Percentiles rank a stretch among this genome's conserved stretches.
Conservation (phyloP, 345 rosid genomes). For the Zanthoxylum bungeanum region DNA sequence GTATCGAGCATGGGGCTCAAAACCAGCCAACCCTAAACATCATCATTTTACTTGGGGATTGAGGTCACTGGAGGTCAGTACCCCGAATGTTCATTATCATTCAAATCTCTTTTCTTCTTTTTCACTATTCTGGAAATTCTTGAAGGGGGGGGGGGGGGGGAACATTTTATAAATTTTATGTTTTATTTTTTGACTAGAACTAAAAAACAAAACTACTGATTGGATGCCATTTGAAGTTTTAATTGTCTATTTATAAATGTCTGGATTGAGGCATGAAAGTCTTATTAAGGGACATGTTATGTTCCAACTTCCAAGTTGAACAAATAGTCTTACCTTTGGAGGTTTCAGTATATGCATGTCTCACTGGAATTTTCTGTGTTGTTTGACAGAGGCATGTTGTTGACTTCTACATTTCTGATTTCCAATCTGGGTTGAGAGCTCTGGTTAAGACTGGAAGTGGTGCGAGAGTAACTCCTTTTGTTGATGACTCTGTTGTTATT, state of each 20-base stretch:
- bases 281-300: not conserved
- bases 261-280: not conserved
- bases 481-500: slow-evolving; percentile 72
- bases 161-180: no score
- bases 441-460: slow-evolving; percentile 90
- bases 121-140: not conserved
- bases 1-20: slow-evolving; percentile 96
- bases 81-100: not conserved
- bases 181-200: no score
- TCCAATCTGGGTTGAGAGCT: slow-evolving; percentile 95
- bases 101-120: not conserved
- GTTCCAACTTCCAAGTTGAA: not conserved
- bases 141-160: not conserved
- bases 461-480: slow-evolving; percentile 79
- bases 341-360: not conserved
- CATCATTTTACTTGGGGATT: slow-evolving; percentile 95
- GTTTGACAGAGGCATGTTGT: slow-evolving; percentile 81
- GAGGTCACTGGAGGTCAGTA: slow-evolving; percentile 77
- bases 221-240: not conserved
- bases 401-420: slow-evolving; percentile 98
- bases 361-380: not conserved
- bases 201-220: no score
- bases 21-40: slow-evolving; percentile 86
- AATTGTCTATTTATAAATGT: not conserved
- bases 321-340: not conserved